Base-by-base conservation (phyloP, 2,329 filamentous ascomycete species). In the Trichoderma koningiopsis region DNA sequence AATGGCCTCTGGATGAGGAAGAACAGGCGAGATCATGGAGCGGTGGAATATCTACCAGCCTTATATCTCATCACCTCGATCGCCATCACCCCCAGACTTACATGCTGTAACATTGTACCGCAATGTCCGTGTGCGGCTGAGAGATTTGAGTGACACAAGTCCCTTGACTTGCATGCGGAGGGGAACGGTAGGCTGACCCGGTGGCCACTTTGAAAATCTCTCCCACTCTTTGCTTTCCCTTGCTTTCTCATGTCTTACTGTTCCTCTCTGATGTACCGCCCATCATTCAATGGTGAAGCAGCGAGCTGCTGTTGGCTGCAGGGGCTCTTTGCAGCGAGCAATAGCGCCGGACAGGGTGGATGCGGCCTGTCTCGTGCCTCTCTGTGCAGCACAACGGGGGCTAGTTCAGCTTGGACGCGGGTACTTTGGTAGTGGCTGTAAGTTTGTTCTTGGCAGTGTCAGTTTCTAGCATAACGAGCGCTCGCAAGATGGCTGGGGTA, bases 301-400 rank as follows among this genome's bases (percentile, higher is more conserved):
- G 6, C 40, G 60, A 47, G 33, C 33, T n/a, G 22, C 33, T 24
- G 13, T 33, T 49, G 61, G 29, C 59, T 64, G 67, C 59, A 68
- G 67, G 67, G 67, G 49, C 59, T 60, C 67, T 68, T 68, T 68
- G 67, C 67, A 64, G 64, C 35, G 52, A 65, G 16, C n/a, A 65
- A 65, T 24, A 49, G 62, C 49, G 62, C 62, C 49, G 40, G 52
- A 43, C 52, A 29, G 29, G 47, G 49, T 63, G 14, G 60, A 29
- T 31, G 47, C 47, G 61, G 49, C 47, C 47, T 53, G 29, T 53
- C 61, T 64, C 40, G 22, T 22, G 31, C 52, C 61, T 55, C 27
- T 64, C 10, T 31, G 31, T 35, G 47, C 31, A 40, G 49, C 47
- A 49, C 47, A 49, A 55, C 61, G 49, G 61, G 31, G 33, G 19